phyloP scores from a whole-genome alignment of 345 rosid species.

The Punica granatum region DNA sequence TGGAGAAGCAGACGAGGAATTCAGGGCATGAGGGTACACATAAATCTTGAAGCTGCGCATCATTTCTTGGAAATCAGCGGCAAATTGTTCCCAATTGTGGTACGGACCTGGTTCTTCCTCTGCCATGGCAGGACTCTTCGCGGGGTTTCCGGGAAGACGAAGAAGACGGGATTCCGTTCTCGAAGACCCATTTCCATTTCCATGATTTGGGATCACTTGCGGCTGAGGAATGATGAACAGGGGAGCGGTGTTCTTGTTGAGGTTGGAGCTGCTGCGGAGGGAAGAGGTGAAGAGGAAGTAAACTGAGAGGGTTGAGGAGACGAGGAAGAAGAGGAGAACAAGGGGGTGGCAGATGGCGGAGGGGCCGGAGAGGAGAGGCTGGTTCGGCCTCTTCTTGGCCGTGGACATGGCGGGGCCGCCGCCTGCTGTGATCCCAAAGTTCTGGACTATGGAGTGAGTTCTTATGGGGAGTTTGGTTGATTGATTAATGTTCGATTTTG shows the following conservation, averaged over 20 bases:
- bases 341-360: not conserved
- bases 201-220: not conserved
- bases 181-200: not conserved
- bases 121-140: not conserved
- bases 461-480: not conserved
- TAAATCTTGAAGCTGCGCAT: conserved; percentile 27
- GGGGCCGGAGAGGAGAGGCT: not conserved
- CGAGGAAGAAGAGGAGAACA: conserved; percentile 6
- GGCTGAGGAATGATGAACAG: not conserved
- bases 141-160: not conserved
- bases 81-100: conserved; percentile 29
- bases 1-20: conserved; percentile 11
- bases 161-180: not conserved
- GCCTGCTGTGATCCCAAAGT: not conserved
- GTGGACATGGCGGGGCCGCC: not conserved
- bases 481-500: not conserved
- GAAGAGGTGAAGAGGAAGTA: conserved; percentile 4
- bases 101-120: conserved; percentile 20
- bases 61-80: conserved; percentile 32
- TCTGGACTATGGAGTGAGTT: not conserved
- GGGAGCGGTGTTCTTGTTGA: not conserved
- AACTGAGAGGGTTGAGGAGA: not conserved
- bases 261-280: not conserved
- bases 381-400: conserved; percentile 1
- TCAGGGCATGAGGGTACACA: conserved; percentile 24